These are phyloP conservation scores for Chamaecyparis obtusa DNA, from an alignment of 75 land plant genomes.

Conservation along the genomic window DNA sequence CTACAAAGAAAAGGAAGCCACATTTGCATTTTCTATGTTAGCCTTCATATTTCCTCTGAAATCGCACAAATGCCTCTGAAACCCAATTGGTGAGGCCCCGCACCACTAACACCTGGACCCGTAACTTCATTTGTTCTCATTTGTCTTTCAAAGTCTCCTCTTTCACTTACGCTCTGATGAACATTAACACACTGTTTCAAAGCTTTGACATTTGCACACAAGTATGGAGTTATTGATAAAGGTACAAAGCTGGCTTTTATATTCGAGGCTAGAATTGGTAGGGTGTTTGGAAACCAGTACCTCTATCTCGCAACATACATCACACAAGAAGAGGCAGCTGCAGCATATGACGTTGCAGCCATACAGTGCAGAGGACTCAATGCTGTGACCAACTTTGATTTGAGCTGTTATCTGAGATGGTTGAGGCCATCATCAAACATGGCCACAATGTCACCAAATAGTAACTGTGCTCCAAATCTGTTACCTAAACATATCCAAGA, in stretches of 20 bases:
- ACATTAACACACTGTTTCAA: too few species aligned
- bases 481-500: neutral
- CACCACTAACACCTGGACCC: slow-evolving; percentile 16
- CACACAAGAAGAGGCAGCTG: slow-evolving; percentile 78
- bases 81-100: neutral
- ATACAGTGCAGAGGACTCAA: slow-evolving; percentile 62
- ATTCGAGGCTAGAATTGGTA: slow-evolving; percentile 79
- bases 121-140: slow-evolving; percentile 5
- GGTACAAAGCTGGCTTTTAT: too few species aligned
- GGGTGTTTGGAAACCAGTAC: slow-evolving; percentile 72
- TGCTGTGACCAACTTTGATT: slow-evolving; percentile 72
- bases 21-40: neutral
- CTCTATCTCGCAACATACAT: slow-evolving; percentile 70
- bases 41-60: slow-evolving; percentile 6
- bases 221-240: too few species aligned
- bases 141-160: too few species aligned
- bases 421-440: neutral
- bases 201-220: too few species aligned
- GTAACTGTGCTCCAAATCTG: too few species aligned
- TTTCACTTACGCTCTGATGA: too few species aligned
- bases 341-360: slow-evolving; percentile 70
- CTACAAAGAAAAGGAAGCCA: neutral
- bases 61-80: slow-evolving; percentile 4
- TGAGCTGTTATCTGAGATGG: slow-evolving; percentile 42
- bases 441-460: neutral